phyloP scores from a whole-genome alignment of 2,329 filamentous ascomycete species.

The Capronia coronata region DNA sequence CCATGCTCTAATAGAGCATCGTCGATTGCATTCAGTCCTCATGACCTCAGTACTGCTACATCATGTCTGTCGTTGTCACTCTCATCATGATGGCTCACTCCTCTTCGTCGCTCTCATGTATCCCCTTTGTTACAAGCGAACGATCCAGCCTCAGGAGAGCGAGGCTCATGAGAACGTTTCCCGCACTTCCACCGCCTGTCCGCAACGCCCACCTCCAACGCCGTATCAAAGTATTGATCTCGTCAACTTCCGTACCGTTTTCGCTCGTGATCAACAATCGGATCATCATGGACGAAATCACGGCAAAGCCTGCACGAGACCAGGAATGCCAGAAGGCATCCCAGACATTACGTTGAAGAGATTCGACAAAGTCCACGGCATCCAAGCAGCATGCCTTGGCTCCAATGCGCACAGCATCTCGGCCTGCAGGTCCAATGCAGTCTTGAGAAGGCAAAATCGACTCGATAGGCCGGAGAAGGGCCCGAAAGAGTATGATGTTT shows the following conservation, averaged over 20 bases:
- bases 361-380: slow-evolving; percentile 11
- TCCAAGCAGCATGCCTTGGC: slow-evolving; percentile 6
- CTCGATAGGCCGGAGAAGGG: slow-evolving; percentile 11
- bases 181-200: slow-evolving; percentile 7
- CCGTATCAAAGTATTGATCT: slow-evolving; percentile 5
- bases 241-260: slow-evolving; percentile 2
- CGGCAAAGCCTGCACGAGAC: slow-evolving; percentile 9
- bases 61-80: too few species aligned
- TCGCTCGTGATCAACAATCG: slow-evolving; percentile 5
- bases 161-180: slow-evolving; percentile 10
- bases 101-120: slow-evolving; percentile 11
- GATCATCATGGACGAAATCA: slow-evolving; percentile 10
- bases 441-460: background rate
- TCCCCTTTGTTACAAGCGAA: slow-evolving; percentile 3
- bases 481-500: slow-evolving; percentile 13
- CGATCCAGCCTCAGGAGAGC: slow-evolving; percentile 7
- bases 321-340: slow-evolving; percentile 17
- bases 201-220: slow-evolving; percentile 11
- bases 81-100: too few species aligned
- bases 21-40: too few species aligned
- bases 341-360: slow-evolving; percentile 4
- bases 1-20: too few species aligned
- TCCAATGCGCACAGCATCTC: slow-evolving; percentile 5
- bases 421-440: background rate
- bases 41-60: too few species aligned